Evolutionary conservation across 2,329 filamentous ascomycete genomes (phyloP), one percentile per base, ranked within the genome.

Genomic region (Apiospora pterosperma): DNA sequence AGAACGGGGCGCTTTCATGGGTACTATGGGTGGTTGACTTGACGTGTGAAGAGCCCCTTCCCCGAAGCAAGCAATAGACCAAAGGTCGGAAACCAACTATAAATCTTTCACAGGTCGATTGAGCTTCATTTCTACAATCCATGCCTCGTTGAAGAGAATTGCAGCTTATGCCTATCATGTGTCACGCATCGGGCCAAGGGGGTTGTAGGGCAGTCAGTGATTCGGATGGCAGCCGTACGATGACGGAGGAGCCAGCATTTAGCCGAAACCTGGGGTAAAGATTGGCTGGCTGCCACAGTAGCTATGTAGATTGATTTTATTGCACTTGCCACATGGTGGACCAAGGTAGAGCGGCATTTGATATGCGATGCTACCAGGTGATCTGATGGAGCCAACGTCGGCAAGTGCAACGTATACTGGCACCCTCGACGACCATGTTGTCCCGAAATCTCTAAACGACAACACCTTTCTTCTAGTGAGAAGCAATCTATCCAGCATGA

Each of bases 191-290:
- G 28, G 28, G 21, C 28, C 48, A 55, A 16, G 16, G 16, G 21
- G 48, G 16, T 4, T 4, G 1, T n/a, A 25, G 4, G 7, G 12
- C 4, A 55, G 28, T 55, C 48, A 34, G 48, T 55, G 28, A 55
- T 55, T 55, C 28, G 16, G 48, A 52, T 55, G 28, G 34, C 48
- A 55, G 28, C 48, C 48, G 48, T 34, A 34, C 28, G 28, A 55
- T 34, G 48, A 55, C 48, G 25, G 28, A 34, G 28, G 25, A 28
- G 28, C 48, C 16, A n/a, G 28, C 28, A 55, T 55, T 55, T 55
- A 55, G 48, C 48, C 48, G 48, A 55, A 55, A 55, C 48, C 25
- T 55, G 48, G 48, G 48, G 48, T n/a, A 55, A 55, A 19, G 48
- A 34, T 55, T 34, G 28, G 25, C 48, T n/a, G 48, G 28, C 48